Percentiles rank a stretch among this genome's conserved stretches.
These are phyloP conservation scores for Ochetophila trinervis DNA, from an alignment of 306 rosid species.

Conservation along the genomic window DNA sequence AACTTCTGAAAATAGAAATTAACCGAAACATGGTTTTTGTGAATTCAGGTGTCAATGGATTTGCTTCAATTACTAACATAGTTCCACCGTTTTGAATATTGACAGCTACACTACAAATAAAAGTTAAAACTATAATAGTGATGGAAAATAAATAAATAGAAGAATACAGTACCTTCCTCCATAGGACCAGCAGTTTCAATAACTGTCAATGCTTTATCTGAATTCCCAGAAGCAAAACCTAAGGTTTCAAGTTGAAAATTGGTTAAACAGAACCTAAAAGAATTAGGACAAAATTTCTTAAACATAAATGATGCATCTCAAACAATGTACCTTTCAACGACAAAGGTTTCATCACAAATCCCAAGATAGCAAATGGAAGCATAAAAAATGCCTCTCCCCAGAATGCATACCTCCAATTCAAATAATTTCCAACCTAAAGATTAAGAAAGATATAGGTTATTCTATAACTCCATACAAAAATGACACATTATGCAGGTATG, in stretches of 20 bases:
- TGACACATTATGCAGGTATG: neutral
- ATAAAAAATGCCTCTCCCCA: slow-evolving; percentile 79
- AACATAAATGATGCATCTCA: slow-evolving; percentile 23
- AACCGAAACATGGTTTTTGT: too few species aligned
- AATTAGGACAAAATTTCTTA: slow-evolving; percentile 12
- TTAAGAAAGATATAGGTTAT: slow-evolving; percentile 2
- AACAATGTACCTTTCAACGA: slow-evolving; percentile 56
- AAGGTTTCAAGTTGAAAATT: slow-evolving; percentile 24
- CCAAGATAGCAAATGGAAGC: slow-evolving; percentile 89
- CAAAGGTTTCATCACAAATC: slow-evolving; percentile 77
- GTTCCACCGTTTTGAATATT: too few species aligned
- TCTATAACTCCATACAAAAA: neutral
- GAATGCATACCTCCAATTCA: slow-evolving; percentile 83
- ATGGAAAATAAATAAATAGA: neutral
- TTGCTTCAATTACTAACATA: too few species aligned
- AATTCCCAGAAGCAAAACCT: slow-evolving; percentile 62
- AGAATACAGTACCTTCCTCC: slow-evolving; percentile 50
- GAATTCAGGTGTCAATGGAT: too few species aligned
- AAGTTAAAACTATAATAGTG: neutral
- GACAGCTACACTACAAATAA: neutral
- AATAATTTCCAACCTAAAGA: slow-evolving; percentile 65
- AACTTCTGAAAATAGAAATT: too few species aligned
- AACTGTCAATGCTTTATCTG: slow-evolving; percentile 36
- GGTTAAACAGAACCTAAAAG: slow-evolving; percentile 13
- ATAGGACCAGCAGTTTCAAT: slow-evolving; percentile 44